These are phyloP conservation scores for Phytophthora lateralis DNA, from an alignment of 352 stramenopile species.

Conservation along the genomic window DNA sequence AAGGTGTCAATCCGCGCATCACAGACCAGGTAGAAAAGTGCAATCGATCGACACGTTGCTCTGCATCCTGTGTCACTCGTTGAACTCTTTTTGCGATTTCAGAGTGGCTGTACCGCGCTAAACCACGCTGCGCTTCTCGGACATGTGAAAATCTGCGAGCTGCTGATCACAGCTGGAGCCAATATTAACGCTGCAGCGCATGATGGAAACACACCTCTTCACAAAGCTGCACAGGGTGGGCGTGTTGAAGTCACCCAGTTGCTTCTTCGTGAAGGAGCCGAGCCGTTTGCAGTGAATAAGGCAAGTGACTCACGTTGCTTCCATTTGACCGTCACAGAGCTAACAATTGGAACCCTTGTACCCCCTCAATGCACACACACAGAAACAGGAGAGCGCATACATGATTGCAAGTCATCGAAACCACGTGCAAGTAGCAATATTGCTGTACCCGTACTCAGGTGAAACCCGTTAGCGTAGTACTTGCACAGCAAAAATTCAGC, in stretches of 20 bases:
- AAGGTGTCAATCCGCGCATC: constrained; percentile 1
- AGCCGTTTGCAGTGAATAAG: constrained; percentile 27
- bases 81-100: neutral
- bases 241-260: constrained; percentile 22
- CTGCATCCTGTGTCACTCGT: neutral
- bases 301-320: constrained; percentile 5
- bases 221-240: constrained; percentile 50
- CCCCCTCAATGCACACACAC: neutral
- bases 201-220: constrained; percentile 35
- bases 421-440: constrained; percentile 36
- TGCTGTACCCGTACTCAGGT: constrained; percentile 26
- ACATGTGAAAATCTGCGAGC: constrained; percentile 26
- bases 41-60: neutral
- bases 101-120: constrained; percentile 38
- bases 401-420: constrained; percentile 39
- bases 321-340: neutral
- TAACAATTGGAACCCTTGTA: neutral
- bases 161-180: constrained; percentile 32
- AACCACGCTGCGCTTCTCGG: constrained; percentile 49
- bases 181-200: constrained; percentile 21
- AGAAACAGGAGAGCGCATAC: constrained; percentile 41
- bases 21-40: constrained; percentile 34
- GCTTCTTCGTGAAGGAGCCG: constrained; percentile 31
- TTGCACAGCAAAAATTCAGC: constrained; percentile 12
- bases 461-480: constrained; percentile 2